phyloP scores from a whole-genome alignment of 2,329 filamentous ascomycete genomes.

The Rhytidhysteron rufulum region DNA sequence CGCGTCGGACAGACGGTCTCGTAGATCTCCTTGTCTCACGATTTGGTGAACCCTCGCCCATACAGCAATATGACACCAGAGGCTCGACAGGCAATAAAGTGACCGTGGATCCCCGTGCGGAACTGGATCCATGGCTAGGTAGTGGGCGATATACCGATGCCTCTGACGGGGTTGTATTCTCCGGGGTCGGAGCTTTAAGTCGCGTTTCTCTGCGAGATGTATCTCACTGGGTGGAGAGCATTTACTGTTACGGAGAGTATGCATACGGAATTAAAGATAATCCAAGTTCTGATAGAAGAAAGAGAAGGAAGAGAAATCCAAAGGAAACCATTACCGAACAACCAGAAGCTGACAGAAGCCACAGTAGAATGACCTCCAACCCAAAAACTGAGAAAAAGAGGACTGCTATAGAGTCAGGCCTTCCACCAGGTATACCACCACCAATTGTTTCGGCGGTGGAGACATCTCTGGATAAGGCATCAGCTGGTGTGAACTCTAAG shows the following conservation, averaged over 20 bases:
- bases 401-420: conserved; percentile 1
- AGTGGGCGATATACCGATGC: conserved; percentile 62
- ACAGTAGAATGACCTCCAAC: conserved; percentile 3
- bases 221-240: conserved; percentile 81
- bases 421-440: conserved; percentile 41
- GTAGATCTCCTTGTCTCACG: conserved; percentile 84
- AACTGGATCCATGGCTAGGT: conserved; percentile 65
- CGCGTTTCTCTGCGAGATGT: conserved; percentile 67
- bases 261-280: conserved; percentile 84
- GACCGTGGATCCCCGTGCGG: conserved; percentile 12
- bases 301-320: conserved; percentile 39
- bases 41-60: conserved; percentile 61
- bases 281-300: conserved; percentile 62
- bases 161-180: conserved; percentile 81
- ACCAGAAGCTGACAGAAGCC: not conserved
- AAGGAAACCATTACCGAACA: conserved; percentile 13
- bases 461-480: conserved; percentile 41
- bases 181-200: conserved; percentile 72
- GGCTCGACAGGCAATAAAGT: conserved; percentile 20
- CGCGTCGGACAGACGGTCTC: conserved; percentile 73
- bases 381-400: conserved; percentile 6
- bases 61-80: conserved; percentile 20
- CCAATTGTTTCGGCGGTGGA: conserved; percentile 46
- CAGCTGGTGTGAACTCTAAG: conserved; percentile 28
- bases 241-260: conserved; percentile 78